Evolutionary conservation across 495 filamentous ascomycete species (phyloP).

Genomic region (Mycothermus thermophilus): DNA sequence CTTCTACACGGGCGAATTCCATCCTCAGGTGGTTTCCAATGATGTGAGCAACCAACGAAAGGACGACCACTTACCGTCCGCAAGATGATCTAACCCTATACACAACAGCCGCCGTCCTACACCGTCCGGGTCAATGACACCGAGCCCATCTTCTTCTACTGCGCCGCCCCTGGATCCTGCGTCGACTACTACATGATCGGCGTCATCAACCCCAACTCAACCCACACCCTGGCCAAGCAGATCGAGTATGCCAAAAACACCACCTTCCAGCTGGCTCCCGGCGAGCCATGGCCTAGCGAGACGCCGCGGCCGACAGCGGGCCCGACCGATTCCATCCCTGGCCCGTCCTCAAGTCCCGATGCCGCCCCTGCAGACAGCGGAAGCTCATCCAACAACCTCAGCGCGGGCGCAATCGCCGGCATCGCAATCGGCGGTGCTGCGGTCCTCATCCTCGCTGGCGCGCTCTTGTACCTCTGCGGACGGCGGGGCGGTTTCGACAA

Average conservation of each 20-base stretch:
- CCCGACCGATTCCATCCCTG: too few relatives aligned
- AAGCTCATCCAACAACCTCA: slow-evolving; percentile 1
- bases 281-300: slow-evolving; percentile 25
- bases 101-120: slow-evolving; percentile 31
- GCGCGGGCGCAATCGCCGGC: slow-evolving; percentile 32
- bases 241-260: slow-evolving; percentile 15
- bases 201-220: slow-evolving; percentile 32
- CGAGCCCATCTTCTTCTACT: slow-evolving; percentile 48
- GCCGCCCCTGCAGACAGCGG: not conserved
- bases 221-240: slow-evolving; percentile 20
- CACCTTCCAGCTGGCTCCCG: slow-evolving; percentile 23
- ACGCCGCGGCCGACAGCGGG: not conserved
- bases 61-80: not conserved
- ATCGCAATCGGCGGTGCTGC: slow-evolving; percentile 33
- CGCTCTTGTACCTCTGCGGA: slow-evolving; percentile 30
- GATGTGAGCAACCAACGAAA: slow-evolving; percentile 20
- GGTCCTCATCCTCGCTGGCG: slow-evolving; percentile 22
- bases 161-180: slow-evolving; percentile 33
- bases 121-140: slow-evolving; percentile 42
- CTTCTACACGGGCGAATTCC: slow-evolving; percentile 34
- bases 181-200: slow-evolving; percentile 32
- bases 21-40: slow-evolving; percentile 21
- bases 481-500: slow-evolving; percentile 23
- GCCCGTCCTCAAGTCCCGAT: too few relatives aligned
- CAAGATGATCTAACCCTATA: not conserved